Evolutionary conservation across 306 rosid genomes (phyloP).

Genomic region (Sicyos edulis): DNA sequence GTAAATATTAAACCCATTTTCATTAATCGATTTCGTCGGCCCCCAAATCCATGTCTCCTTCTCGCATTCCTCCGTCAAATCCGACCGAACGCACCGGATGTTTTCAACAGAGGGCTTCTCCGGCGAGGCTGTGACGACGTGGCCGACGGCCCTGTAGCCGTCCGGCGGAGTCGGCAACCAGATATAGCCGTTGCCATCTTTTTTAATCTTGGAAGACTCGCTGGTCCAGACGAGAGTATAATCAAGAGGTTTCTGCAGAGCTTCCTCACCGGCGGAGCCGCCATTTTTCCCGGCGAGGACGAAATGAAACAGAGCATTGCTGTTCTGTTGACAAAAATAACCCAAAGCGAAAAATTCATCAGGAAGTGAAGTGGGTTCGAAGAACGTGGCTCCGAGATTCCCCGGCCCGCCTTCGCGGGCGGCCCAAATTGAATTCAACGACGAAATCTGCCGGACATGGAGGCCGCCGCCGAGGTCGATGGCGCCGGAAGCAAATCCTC

Average conservation of each 20-base stretch:
- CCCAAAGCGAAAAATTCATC: slow-evolving; percentile 59
- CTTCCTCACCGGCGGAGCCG: slow-evolving; percentile 19
- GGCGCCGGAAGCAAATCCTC: slow-evolving; percentile 47
- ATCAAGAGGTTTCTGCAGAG: slow-evolving; percentile 43
- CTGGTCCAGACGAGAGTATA: slow-evolving; percentile 62
- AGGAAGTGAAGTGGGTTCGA: slow-evolving; percentile 63
- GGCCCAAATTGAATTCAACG: slow-evolving; percentile 56
- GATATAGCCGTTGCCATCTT: slow-evolving; percentile 44
- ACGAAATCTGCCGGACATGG: slow-evolving; percentile 42
- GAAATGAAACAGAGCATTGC: slow-evolving; percentile 55
- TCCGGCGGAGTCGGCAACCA: slow-evolving; percentile 63
- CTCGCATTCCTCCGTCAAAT: slow-evolving; percentile 57
- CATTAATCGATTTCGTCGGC: slow-evolving; percentile 20
- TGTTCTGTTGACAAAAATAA: slow-evolving; percentile 61
- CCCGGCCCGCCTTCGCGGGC: slow-evolving; percentile 52
- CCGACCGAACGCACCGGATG: slow-evolving; percentile 49
- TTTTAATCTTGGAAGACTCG: slow-evolving; percentile 28
- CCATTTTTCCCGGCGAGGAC: slow-evolving; percentile 49
- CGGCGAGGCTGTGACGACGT: slow-evolving; percentile 44
- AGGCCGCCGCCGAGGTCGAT: slow-evolving; percentile 70
- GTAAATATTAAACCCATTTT: slow-evolving; percentile 37
- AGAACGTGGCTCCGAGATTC: slow-evolving; percentile 47
- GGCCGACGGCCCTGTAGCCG: slow-evolving; percentile 65
- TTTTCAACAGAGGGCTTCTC: slow-evolving; percentile 52
- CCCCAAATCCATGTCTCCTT: slow-evolving; percentile 56